Base-by-base conservation (phyloP, 2,329 filamentous ascomycete species). In the Talaromyces sp. region DNA sequence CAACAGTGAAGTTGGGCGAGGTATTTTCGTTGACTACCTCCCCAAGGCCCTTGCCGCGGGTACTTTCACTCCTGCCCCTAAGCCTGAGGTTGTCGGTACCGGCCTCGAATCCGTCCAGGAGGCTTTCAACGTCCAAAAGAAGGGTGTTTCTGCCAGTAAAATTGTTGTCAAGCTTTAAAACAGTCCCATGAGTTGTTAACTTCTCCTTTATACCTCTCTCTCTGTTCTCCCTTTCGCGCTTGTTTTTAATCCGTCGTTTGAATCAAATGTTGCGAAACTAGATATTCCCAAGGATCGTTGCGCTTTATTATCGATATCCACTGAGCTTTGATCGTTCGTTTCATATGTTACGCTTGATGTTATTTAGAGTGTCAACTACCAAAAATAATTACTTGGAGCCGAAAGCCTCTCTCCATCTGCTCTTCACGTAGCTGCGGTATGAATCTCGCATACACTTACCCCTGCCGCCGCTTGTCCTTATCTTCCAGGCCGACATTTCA, bases 141-240 rank as follows among this genome's bases (percentile, higher is more conserved):
- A 80, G 5, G 78, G 78, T 38, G 77, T 82, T 5, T 80, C 79
- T 22, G 80, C 77, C 1, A 74, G 75, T 68, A 83, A 83, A 71
- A 58, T 81, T 27, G 79, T 82, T n/a, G 75, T 81, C 13, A 66
- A 68, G 17, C 15, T 66, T 8, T 64, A 59, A 59, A 54, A 10
- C 27, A 5, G 1, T n/a, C 25, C 5, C 15, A 34, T 53, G 25
- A 17, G 17, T 10, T 19, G 17, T 29, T 17, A 6, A n/a, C 6
- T 34, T 31, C 17, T 31, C 27, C 6, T 53, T 10, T 8, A 45
- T 19, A 19, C 2, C 7, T 59, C 25, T 19, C 6, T 45, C n/a
- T 40, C 13, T 10, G 11, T 19, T 3, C 19, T 19, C 22, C 10
- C 17, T 8, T 31, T 34, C n/a, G 6, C 29, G 6, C 7, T 19